These are phyloP conservation scores for Hemerocallis citrina DNA, from an alignment of 106 monocot species.

Conservation along the genomic window DNA sequence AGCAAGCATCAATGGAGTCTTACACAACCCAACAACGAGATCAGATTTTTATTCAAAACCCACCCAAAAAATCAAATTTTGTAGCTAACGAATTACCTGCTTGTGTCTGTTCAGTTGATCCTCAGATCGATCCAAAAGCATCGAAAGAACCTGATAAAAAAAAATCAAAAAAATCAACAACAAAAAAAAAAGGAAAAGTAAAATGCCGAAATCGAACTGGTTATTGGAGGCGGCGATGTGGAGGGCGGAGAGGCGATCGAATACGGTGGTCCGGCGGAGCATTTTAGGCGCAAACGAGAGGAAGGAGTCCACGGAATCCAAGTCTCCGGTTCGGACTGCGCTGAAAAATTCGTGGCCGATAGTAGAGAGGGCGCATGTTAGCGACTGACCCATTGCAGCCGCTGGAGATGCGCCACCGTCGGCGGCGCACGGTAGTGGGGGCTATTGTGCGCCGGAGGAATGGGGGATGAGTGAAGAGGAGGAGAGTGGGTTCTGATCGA, in stretches of 20 bases:
- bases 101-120: constrained; percentile 65
- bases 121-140: constrained; percentile 48
- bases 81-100: constrained; percentile 33
- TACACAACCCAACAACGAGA: constrained; percentile 2
- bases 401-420: constrained; percentile 2
- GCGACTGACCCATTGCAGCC: constrained; percentile 59
- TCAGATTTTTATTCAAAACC: not conserved
- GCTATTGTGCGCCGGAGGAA: not conserved
- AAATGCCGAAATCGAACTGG: constrained; percentile 44
- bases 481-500: not conserved
- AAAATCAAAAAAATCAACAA: too few relatives aligned
- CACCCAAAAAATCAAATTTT: constrained; percentile 5
- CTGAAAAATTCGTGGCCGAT: constrained; percentile 61
- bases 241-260: constrained; percentile 76
- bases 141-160: constrained; percentile 43
- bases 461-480: not conserved
- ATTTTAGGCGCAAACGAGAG: constrained; percentile 32
- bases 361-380: constrained; percentile 53
- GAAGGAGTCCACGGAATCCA: constrained; percentile 20
- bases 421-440: not conserved
- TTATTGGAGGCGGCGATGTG: constrained; percentile 90
- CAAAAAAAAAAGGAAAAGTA: not conserved
- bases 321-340: constrained; percentile 55
- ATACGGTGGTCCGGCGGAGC: constrained; percentile 36
- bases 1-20: constrained; percentile 95